These are phyloP conservation scores for Chrysoporthe cubensis DNA, from an alignment of 2,329 filamentous ascomycete species.

Conservation along the genomic window DNA sequence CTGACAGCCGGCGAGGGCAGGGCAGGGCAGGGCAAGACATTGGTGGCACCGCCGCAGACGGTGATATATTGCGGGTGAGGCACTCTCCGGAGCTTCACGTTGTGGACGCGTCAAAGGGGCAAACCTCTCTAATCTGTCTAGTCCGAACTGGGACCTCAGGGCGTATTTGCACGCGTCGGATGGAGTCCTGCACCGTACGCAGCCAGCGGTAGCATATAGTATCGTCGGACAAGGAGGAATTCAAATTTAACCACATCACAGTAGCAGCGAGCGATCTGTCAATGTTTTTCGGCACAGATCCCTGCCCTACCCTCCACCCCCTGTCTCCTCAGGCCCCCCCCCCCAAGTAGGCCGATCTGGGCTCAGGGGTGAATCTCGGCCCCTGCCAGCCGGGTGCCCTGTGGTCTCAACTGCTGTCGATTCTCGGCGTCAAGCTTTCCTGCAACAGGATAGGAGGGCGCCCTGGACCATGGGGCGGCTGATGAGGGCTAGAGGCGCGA, in stretches of 20 bases:
- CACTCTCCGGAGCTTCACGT: neutral
- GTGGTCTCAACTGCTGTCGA: no score
- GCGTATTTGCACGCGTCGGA: neutral
- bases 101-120: neutral
- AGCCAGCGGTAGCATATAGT: no score
- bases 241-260: neutral
- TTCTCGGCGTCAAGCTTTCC: no score
- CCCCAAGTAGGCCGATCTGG: neutral
- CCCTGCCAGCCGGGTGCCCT: neutral
- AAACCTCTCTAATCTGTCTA: neutral
- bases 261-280: neutral
- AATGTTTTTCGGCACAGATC: constrained; percentile 18
- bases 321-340: neutral
- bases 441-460: no score
- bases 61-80: neutral
- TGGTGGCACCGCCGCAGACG: neutral
- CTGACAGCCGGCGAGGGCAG: neutral
- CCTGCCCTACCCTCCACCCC: constrained; percentile 15
- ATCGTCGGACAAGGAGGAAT: no score
- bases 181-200: neutral
- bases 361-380: neutral
- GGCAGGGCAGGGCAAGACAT: neutral
- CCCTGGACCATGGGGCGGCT: no score
- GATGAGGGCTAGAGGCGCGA: no score
- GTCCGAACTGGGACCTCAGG: neutral